These are phyloP conservation scores for Aphanomyces invadans DNA, from an alignment of 352 stramenopile genomes.

Conservation along the genomic window DNA sequence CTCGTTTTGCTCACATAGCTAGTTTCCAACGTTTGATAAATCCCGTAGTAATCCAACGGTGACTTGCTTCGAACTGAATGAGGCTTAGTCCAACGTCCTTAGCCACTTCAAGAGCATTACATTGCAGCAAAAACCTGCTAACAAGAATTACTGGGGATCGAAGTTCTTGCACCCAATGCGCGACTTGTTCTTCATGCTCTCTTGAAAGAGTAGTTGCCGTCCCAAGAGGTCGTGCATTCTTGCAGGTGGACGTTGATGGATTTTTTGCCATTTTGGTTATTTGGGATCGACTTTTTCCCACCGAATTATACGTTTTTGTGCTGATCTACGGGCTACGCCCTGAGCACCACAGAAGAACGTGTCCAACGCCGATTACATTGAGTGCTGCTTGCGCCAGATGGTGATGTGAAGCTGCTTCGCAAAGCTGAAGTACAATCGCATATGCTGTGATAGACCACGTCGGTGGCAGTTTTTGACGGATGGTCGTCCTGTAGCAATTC, in stretches of 20 bases:
- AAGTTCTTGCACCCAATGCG: not conserved
- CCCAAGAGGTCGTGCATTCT: not conserved
- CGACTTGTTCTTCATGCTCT: constrained; percentile 1
- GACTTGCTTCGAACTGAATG: constrained; percentile 8
- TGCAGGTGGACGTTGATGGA: not conserved
- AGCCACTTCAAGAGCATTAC: constrained; percentile 4
- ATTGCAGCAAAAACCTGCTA: not conserved
- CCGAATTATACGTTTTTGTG: not conserved
- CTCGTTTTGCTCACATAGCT: constrained; percentile 21
- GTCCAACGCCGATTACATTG: not conserved
- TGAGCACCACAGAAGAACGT: not conserved
- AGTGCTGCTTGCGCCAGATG: not conserved
- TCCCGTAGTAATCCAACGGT: not conserved
- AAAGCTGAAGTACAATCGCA: not conserved
- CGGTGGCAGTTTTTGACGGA: not conserved
- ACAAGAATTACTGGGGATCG: not conserved
- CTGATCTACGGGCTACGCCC: not conserved
- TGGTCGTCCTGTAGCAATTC: not conserved
- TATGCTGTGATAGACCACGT: not conserved
- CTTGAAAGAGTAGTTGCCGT: not conserved
- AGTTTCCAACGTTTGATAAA: constrained; percentile 17
- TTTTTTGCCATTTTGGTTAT: not conserved
- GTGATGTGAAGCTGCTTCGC: not conserved
- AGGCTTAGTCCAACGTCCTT: not conserved
- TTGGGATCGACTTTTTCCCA: not conserved